Conservation (phyloP, 495 filamentous ascomycete species). For the Thermochaetoides thermophila region DNA sequence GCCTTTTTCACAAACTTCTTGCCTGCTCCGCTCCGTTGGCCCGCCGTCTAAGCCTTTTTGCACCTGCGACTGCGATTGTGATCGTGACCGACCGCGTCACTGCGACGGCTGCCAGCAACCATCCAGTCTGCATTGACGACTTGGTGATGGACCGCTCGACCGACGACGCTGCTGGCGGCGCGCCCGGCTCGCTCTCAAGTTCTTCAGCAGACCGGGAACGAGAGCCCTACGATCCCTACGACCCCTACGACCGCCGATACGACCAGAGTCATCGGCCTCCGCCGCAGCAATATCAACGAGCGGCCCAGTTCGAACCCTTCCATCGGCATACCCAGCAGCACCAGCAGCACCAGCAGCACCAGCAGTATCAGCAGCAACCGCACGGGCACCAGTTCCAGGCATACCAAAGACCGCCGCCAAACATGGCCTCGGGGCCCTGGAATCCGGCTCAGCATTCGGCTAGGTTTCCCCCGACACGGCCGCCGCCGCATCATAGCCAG, state of each 20-base stretch:
- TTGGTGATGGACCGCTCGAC: constrained; percentile 7
- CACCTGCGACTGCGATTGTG: no score
- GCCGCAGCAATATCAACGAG: no score
- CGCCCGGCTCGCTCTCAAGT: no score
- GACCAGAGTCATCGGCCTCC: no score
- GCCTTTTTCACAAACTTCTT: constrained; percentile 5
- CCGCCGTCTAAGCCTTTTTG: no score
- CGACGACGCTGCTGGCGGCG: constrained; percentile 7
- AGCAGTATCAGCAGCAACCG: not conserved
- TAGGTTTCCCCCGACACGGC: constrained; percentile 5
- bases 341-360: not conserved
- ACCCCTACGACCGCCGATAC: no score
- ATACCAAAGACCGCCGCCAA: constrained; percentile 1
- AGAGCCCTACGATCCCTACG: no score
- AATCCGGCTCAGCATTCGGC: no score
- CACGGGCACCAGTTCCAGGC: not conserved
- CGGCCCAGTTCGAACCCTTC: constrained; percentile 2
- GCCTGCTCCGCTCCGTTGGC: constrained; percentile 4
- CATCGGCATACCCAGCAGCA: constrained; percentile 1
- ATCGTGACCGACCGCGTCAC: no score
- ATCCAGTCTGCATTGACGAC: no score
- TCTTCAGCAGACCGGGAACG: no score
- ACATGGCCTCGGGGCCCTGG: constrained; percentile 10
- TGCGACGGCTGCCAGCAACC: constrained; percentile 1
- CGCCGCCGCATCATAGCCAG: constrained; percentile 7